Base-by-base conservation (phyloP, 129 eudicot species). In the Erigeron canadensis region DNA sequence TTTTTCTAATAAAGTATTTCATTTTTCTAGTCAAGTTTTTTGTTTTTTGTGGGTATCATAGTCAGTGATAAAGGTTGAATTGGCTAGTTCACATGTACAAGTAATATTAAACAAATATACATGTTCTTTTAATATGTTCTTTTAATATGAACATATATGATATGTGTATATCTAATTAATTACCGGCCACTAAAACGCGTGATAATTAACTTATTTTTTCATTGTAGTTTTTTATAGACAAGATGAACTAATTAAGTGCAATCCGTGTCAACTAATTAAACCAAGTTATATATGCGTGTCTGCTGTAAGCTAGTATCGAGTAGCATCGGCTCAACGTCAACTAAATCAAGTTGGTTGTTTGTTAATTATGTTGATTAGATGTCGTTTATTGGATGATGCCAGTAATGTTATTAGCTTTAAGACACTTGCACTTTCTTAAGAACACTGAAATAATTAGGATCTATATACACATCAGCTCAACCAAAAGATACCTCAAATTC, bases 21-120 rank as follows among this genome's bases (percentile, higher is more conserved):
- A 67, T 77, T 57, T 72, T 58, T 75, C 60, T 69, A 65, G 74
- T 71, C 78, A 54, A 72, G 45, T 19, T 53, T 67, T 74, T 66
- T 69, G 63, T 67, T 70, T 78, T 75, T 57, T 53, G 47, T 46
- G 80, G 80, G 84, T 63, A 74, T 56, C 77, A 80, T 80, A 75
- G 83, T 79, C 83, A 73, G 83, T 79, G 67, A 59, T 48, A 75
- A 28, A 28, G 34, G 34, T 28, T 28, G 34, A 28, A 75, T 67
- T 79, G 83, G 83, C 83, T 74, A 42, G 43, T 68, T 64, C 82
- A 79, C 79, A 79, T 67, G 71, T 61, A 79, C 16, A 47, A 50
- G 21, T 43, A 65, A 43, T 28, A 28, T 37, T 67, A 67, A 48
- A 51, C 67, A 47, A 43, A 34, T 34, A 44, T 22, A 57, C 67